Base-by-base conservation (phyloP, 2,329 filamentous ascomycete genomes). In the Hawksworthiomyces lignivorus region DNA sequence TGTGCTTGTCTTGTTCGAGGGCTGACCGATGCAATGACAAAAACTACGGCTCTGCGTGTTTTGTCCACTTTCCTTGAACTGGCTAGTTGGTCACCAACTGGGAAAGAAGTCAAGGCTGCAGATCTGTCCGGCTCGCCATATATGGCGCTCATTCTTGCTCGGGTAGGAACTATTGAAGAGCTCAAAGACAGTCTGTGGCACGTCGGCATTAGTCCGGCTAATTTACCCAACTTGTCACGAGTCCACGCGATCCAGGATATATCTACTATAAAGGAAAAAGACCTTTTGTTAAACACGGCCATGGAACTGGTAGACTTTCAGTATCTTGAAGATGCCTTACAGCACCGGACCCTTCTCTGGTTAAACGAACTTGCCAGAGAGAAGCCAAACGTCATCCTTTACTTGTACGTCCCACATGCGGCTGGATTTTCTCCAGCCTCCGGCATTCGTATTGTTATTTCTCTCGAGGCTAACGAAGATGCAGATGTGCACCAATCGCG, bases 281-380 rank as follows among this genome's bases (percentile, higher is more conserved):
- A 82, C 45, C 55, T 84, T 11, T 59, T 84, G 14, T 65, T 84
- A 6, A 77, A 75, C 47, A 75, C 75, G 4, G 76, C 75, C 1
- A 77, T 84, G 42, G 72, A 75, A 52, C 64, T 84, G 31, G 72
- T 84, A 9, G 80, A 84, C 54, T 84, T 84, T 52, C 72, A 75
- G 43, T 74, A 73, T 44, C 62, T 82, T 7, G 80, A 84, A 44
- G 78, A 83, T 43, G 64, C 65, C 2, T 68, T 79, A 15, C 80
- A 84, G 54, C 70, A 72, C 32, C 68, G 76, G 12, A 74, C 68
- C 14, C 60, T 84, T 4, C 55, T 63, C 14, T 82, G 79, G 75
- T 64, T 84, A 27, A 75, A 73, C 39, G 64, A 72, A 37, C 58
- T 84, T 21, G 77, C 77, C 4, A 52, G 56, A 9, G 64, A 64